phyloP scores from a whole-genome alignment of 2,329 filamentous ascomycete genomes.

The Cercospora citrullina region DNA sequence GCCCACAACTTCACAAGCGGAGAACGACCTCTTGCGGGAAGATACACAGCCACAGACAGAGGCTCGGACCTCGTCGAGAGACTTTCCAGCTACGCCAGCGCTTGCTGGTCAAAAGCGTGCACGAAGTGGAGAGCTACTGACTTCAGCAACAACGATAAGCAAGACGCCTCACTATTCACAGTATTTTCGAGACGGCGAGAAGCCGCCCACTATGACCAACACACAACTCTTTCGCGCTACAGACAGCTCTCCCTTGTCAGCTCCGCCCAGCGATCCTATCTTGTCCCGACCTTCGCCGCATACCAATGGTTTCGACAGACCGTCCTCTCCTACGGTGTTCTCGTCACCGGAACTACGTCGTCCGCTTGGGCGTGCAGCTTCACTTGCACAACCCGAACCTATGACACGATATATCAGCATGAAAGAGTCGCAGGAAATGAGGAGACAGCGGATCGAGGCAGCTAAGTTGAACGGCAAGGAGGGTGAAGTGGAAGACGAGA shows the following conservation, averaged over 20 bases:
- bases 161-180: slow-evolving; percentile 46
- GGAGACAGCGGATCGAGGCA: slow-evolving; percentile 31
- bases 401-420: slow-evolving; percentile 38
- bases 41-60: slow-evolving; percentile 31
- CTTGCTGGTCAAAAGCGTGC: slow-evolving; percentile 44
- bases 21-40: slow-evolving; percentile 20
- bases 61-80: slow-evolving; percentile 28
- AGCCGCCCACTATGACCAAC: slow-evolving; percentile 42
- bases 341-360: slow-evolving; percentile 1
- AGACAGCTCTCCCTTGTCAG: slow-evolving; percentile 45
- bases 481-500: not conserved
- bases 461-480: not conserved
- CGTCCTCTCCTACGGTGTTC: slow-evolving; percentile 40
- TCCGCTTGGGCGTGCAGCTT: not conserved
- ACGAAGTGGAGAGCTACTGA: slow-evolving; percentile 43
- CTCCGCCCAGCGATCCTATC: slow-evolving; percentile 45
- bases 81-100: slow-evolving; percentile 46
- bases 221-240: slow-evolving; percentile 51
- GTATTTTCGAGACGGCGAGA: slow-evolving; percentile 38
- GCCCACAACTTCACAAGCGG: slow-evolving; percentile 31
- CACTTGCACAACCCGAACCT: not conserved
- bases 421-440: slow-evolving; percentile 46
- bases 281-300: slow-evolving; percentile 50
- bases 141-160: slow-evolving; percentile 43
- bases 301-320: slow-evolving; percentile 29